Percentiles rank a stretch among this genome's conserved stretches.
phyloP scores from a whole-genome alignment of 2,329 filamentous ascomycete genomes.

The Pestalotiopsis sp. region DNA sequence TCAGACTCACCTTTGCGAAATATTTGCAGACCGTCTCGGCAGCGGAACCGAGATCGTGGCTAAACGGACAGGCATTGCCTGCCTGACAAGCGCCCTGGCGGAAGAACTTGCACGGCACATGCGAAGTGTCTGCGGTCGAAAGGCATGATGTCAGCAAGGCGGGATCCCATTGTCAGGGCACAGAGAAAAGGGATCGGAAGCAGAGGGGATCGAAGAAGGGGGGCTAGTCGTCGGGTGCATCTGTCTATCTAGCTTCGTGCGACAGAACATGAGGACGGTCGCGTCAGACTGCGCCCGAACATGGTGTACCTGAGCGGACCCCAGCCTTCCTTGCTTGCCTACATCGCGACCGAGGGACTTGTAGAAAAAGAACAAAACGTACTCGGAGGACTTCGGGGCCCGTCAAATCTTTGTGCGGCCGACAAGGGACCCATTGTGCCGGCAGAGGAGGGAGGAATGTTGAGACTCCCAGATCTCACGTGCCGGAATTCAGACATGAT shows the following conservation, averaged over 20 bases:
- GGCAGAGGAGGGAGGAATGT: constrained; percentile 41
- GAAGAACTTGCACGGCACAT: constrained; percentile 99
- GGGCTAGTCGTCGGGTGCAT: not conserved
- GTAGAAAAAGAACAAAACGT: constrained; percentile 32
- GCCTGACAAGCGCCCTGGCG: constrained; percentile 95
- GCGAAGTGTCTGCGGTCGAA: constrained; percentile 73
- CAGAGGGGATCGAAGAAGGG: too few species aligned
- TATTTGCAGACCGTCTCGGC: constrained; percentile 96
- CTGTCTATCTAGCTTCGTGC: constrained; percentile 1
- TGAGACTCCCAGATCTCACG: constrained; percentile 59
- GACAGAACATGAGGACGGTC: not conserved
- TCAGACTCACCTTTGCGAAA: constrained; percentile 81
- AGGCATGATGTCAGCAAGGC: constrained; percentile 4
- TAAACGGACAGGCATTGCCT: constrained; percentile 93
- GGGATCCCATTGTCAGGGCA: constrained; percentile 2
- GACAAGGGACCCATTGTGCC: constrained; percentile 36
- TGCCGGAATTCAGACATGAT: constrained; percentile 57
- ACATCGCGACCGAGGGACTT: not conserved
- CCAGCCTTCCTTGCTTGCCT: not conserved
- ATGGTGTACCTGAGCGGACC: not conserved
- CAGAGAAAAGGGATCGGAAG: not conserved
- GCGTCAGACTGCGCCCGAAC: not conserved
- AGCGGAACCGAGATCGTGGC: constrained; percentile 84
- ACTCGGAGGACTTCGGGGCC: constrained; percentile 66
- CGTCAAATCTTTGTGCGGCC: constrained; percentile 52